Evolutionary conservation across 768 basidiomycete genomes (phyloP).

Genomic region (Ramaria rubella): DNA sequence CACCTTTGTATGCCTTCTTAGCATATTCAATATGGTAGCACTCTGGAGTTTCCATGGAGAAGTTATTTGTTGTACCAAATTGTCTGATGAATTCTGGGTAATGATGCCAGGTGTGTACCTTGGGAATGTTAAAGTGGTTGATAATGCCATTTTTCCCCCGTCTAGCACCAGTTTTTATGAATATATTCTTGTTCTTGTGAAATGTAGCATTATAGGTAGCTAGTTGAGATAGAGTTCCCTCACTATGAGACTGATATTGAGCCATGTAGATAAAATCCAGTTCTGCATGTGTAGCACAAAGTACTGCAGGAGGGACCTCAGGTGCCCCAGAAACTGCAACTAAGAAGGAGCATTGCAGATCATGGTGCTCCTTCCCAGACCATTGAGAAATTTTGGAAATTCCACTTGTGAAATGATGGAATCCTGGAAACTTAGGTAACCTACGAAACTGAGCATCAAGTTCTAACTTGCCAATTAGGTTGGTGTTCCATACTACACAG

Average conservation of each 20-base stretch:
- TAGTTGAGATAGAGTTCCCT: slow-evolving; percentile 14
- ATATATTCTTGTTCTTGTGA: slow-evolving; percentile 23
- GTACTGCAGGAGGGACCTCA: slow-evolving; percentile 3
- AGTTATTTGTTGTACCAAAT: slow-evolving; percentile 27
- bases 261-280: slow-evolving; percentile 26
- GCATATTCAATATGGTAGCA: slow-evolving; percentile 27
- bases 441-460: slow-evolving; percentile 32
- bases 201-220: slow-evolving; percentile 16
- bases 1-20: slow-evolving; percentile 26
- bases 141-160: background rate
- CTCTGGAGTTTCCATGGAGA: slow-evolving; percentile 31
- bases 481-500: slow-evolving; percentile 20
- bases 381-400: slow-evolving; percentile 36
- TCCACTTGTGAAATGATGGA: slow-evolving; percentile 38
- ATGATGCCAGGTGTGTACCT: slow-evolving; percentile 19
- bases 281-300: slow-evolving; percentile 5
- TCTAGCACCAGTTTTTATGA: slow-evolving; percentile 18
- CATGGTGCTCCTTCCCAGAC: slow-evolving; percentile 35
- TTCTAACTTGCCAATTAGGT: slow-evolving; percentile 21
- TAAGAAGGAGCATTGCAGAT: background rate
- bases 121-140: slow-evolving; percentile 22
- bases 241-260: slow-evolving; percentile 20
- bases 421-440: slow-evolving; percentile 25
- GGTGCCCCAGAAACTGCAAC: background rate
- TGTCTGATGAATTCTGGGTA: slow-evolving; percentile 14